Conservation (phyloP, 306 rosid genomes). For the Castanea mollissima region DNA sequence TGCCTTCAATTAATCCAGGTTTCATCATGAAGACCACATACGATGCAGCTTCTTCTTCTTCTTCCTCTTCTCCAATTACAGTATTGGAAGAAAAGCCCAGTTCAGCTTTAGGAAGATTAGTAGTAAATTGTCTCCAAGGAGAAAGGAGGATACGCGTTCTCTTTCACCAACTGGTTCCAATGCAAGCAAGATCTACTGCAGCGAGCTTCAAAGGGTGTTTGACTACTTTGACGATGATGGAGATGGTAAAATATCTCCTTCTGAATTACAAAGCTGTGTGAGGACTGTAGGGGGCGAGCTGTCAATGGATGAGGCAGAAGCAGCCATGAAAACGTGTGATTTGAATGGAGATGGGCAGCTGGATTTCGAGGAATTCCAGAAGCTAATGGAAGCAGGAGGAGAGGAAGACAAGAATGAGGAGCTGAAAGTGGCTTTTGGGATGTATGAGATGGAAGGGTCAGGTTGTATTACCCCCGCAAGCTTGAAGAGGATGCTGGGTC, state of each 20-base stretch:
- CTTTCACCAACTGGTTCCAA: not conserved
- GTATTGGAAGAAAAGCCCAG: not conserved
- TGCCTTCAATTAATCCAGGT: too few species aligned
- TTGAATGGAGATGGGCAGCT: slow-evolving; percentile 37
- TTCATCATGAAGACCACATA: not conserved
- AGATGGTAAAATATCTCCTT: slow-evolving; percentile 38
- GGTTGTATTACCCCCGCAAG: slow-evolving; percentile 32
- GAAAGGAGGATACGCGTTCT: not conserved
- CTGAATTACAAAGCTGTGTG: slow-evolving; percentile 32
- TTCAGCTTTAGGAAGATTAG: not conserved
- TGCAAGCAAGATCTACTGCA: not conserved
- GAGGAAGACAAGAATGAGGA: slow-evolving; percentile 23
- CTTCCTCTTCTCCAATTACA: not conserved
- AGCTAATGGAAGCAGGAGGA: slow-evolving; percentile 20
- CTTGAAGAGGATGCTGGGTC: slow-evolving; percentile 30
- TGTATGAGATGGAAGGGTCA: slow-evolving; percentile 31
- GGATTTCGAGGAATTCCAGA: slow-evolving; percentile 31
- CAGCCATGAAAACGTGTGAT: slow-evolving; percentile 22
- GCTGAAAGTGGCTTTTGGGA: slow-evolving; percentile 29
- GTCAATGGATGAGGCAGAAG: slow-evolving; percentile 29
- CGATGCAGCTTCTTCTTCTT: not conserved
- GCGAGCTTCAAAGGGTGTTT: slow-evolving; percentile 18
- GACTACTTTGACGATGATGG: slow-evolving; percentile 30
- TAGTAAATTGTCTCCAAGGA: not conserved
- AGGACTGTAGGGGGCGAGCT: slow-evolving; percentile 14